phyloP scores from a whole-genome alignment of 371 early-diverging fungal genomes.

The Caulochytrium protostelioides region DNA sequence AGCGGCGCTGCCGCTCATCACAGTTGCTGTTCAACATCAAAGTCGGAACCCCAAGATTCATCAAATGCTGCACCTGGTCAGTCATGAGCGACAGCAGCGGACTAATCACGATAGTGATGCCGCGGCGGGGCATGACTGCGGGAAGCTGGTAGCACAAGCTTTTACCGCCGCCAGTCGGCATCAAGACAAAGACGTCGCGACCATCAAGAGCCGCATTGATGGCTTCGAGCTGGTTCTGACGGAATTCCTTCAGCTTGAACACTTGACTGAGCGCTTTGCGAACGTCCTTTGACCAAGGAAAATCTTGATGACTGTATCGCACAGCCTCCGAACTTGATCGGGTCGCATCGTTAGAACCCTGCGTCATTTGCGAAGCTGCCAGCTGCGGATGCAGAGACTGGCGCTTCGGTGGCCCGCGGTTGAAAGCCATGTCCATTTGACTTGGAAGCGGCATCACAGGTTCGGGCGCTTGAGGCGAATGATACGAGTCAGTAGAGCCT shows the following conservation, averaged over 20 bases:
- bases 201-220: conserved; percentile 75
- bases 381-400: too few species aligned
- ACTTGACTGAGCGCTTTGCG: conserved; percentile 38
- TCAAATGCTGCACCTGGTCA: conserved; percentile 81
- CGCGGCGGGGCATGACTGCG: conserved; percentile 39
- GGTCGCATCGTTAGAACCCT: too few species aligned
- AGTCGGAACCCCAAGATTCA: conserved; percentile 53
- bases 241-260: conserved; percentile 64
- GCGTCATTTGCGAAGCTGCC: too few species aligned
- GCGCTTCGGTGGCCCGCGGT: too few species aligned
- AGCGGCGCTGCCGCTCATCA: conserved; percentile 1
- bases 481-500: too few species aligned
- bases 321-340: too few species aligned
- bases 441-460: too few species aligned
- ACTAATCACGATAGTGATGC: conserved; percentile 8
- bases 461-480: too few species aligned
- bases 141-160: conserved; percentile 93
- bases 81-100: conserved; percentile 94
- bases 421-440: too few species aligned
- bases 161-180: conserved; percentile 99
- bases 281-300: conserved; percentile 66
- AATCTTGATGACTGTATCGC: too few species aligned
- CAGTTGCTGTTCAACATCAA: conserved; percentile 6
- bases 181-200: conserved; percentile 89
- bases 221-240: conserved; percentile 80